phyloP scores from a whole-genome alignment of 2,329 filamentous ascomycete species.

The Proliferodiscus dingleyae region DNA sequence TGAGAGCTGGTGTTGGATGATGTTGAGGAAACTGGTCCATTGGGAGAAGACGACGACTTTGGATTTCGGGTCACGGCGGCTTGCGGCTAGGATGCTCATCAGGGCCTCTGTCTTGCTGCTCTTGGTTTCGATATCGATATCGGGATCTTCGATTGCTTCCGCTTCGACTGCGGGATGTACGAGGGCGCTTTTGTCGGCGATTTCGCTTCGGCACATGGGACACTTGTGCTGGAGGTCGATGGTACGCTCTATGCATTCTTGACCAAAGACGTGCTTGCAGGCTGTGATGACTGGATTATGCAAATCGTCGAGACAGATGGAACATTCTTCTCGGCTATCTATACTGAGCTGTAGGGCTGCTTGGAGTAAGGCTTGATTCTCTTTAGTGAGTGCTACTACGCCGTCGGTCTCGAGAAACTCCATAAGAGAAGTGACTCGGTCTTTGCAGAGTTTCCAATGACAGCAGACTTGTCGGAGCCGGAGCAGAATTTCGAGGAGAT shows the following conservation, averaged over 20 bases:
- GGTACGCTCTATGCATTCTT: conserved; percentile 66
- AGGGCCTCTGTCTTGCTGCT: conserved; percentile 82
- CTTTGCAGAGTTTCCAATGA: conserved; percentile 78
- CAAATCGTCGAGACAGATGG: conserved; percentile 72
- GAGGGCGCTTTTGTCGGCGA: conserved; percentile 56
- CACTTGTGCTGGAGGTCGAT: conserved; percentile 75
- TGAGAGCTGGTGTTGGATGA: conserved; percentile 64
- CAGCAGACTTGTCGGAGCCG: conserved; percentile 83
- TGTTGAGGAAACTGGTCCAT: conserved; percentile 70
- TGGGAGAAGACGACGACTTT: conserved; percentile 74
- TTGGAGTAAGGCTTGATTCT: conserved; percentile 69
- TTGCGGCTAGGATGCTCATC: conserved; percentile 68
- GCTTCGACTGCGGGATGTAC: conserved; percentile 62
- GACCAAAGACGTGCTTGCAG: conserved; percentile 78
- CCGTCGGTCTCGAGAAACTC: conserved; percentile 60
- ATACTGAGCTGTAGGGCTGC: conserved; percentile 71
- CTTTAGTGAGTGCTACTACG: conserved; percentile 64
- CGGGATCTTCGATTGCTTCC: conserved; percentile 40
- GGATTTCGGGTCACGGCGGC: conserved; percentile 55
- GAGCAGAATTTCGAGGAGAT: conserved; percentile 75
- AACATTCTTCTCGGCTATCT: conserved; percentile 77
- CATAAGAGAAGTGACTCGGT: conserved; percentile 69
- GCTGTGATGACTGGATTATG: conserved; percentile 74
- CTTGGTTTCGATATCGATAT: conserved; percentile 58
- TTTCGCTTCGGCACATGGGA: conserved; percentile 72